Percentiles rank a stretch among this genome's conserved stretches.
These are phyloP conservation scores for Mycogone perniciosa DNA, from an alignment of 2,329 filamentous ascomycete genomes.

Conservation along the genomic window DNA sequence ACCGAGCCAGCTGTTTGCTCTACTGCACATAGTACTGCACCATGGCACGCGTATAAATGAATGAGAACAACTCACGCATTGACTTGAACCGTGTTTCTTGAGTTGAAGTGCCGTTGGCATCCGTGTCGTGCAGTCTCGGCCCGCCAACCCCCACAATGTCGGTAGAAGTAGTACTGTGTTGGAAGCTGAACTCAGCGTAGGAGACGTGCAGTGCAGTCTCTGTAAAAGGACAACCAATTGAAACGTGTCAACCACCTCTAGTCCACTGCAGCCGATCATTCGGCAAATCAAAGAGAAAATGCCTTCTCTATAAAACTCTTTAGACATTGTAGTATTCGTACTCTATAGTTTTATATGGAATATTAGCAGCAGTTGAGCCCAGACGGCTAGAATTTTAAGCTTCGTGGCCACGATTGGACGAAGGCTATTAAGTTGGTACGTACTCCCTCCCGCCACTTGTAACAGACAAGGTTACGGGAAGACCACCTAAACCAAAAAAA, in stretches of 20 bases:
- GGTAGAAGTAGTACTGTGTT: background rate
- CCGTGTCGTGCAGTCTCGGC: background rate
- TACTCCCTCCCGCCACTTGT: conserved; percentile 8
- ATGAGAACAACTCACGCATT: background rate
- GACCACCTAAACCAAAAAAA: conserved; percentile 16
- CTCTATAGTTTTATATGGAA: no score
- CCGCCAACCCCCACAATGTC: conserved; percentile 8
- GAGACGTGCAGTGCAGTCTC: no score
- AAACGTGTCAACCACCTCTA: no score
- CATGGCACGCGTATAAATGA: no score
- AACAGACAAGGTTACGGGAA: conserved; percentile 3
- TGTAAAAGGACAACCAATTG: no score
- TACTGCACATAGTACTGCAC: no score
- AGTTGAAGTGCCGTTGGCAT: background rate
- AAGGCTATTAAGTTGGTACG: background rate
- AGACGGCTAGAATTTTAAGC: background rate
- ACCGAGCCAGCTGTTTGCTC: no score
- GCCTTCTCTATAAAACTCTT: no score
- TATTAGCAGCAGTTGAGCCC: no score
- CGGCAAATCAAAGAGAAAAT: no score
- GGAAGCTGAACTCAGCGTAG: background rate
- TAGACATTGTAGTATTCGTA: no score
- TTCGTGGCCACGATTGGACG: background rate
- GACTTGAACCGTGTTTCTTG: background rate
- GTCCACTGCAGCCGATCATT: no score